Percentiles rank a stretch among this genome's conserved stretches.
Conservation (phyloP, 805 yeast genomes). For the Maudiozyma turicensis region DNA sequence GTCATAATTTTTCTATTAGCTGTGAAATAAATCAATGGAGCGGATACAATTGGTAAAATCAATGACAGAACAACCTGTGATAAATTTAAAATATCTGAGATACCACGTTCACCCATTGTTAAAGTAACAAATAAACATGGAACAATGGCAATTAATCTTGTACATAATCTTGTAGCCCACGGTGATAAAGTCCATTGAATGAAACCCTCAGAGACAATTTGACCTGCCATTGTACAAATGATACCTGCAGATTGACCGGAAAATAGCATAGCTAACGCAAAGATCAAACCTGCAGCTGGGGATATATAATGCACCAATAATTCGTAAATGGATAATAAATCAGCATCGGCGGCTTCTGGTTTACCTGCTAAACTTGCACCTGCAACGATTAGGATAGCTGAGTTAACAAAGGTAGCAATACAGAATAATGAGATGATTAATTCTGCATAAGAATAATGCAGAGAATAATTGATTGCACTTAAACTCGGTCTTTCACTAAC, state of each 20-base stretch:
- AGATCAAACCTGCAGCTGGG: constrained; percentile 78
- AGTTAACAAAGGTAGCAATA: constrained; percentile 86
- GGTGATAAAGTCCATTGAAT: constrained; percentile 73
- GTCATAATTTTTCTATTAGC: constrained; percentile 58
- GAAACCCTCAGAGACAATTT: constrained; percentile 88
- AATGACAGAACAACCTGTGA: constrained; percentile 77
- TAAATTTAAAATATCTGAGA: constrained; percentile 62
- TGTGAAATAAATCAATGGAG: constrained; percentile 79
- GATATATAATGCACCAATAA: constrained; percentile 62
- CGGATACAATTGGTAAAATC: constrained; percentile 77
- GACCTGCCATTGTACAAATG: constrained; percentile 89
- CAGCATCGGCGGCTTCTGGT: constrained; percentile 66
- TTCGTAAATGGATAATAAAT: constrained; percentile 69
- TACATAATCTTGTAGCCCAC: constrained; percentile 66
- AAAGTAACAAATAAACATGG: constrained; percentile 75
- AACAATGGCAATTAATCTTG: constrained; percentile 72
- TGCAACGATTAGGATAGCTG: constrained; percentile 83
- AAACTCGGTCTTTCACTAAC: constrained; percentile 59
- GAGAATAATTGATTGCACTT: constrained; percentile 68
- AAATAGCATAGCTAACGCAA: constrained; percentile 79
- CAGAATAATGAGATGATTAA: constrained; percentile 71
- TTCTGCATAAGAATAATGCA: constrained; percentile 76
- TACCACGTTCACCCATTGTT: constrained; percentile 71
- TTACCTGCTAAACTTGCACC: constrained; percentile 71
- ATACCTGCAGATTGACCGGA: constrained; percentile 95